Conservation (phyloP, 2,329 filamentous ascomycete genomes). For the Aspergillus niger region DNA sequence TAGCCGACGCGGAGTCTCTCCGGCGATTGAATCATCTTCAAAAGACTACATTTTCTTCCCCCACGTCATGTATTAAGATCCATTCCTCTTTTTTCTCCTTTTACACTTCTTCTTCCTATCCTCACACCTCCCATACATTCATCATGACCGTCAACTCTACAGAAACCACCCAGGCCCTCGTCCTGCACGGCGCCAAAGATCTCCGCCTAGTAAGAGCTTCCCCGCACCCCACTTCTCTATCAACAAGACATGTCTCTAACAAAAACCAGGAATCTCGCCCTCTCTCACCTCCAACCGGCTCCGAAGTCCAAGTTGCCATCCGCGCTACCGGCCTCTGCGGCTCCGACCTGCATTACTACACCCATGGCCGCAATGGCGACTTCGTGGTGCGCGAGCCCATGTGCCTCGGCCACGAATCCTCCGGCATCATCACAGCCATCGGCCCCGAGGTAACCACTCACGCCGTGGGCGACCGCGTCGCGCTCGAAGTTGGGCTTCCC, state of each 20-base stretch:
- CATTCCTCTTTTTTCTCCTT: background rate
- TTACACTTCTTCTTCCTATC: background rate
- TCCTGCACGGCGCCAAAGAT: conserved; percentile 64
- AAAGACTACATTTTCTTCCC: too few relatives aligned
- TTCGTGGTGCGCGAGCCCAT: conserved; percentile 81
- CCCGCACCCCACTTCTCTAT: background rate
- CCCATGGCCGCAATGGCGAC: conserved; percentile 81
- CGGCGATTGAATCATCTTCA: background rate
- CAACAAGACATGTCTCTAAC: conserved; percentile 11
- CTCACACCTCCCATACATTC: background rate
- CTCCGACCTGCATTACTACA: conserved; percentile 80
- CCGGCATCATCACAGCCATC: conserved; percentile 73
- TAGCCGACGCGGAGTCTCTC: conserved; percentile 19
- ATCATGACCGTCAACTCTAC: conserved; percentile 33
- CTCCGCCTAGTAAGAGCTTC: conserved; percentile 55
- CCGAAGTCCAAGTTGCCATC: conserved; percentile 66
- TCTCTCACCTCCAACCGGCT: conserved; percentile 48
- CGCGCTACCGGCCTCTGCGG: conserved; percentile 70
- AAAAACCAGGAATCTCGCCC: conserved; percentile 55
- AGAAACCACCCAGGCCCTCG: conserved; percentile 44
- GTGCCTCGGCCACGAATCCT: conserved; percentile 76
- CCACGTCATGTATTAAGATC: background rate
- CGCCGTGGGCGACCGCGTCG: conserved; percentile 75
- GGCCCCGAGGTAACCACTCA: conserved; percentile 66
- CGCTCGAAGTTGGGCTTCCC: conserved; percentile 87